phyloP scores from a whole-genome alignment of 106 monocot species.

The Allium cepa region DNA sequence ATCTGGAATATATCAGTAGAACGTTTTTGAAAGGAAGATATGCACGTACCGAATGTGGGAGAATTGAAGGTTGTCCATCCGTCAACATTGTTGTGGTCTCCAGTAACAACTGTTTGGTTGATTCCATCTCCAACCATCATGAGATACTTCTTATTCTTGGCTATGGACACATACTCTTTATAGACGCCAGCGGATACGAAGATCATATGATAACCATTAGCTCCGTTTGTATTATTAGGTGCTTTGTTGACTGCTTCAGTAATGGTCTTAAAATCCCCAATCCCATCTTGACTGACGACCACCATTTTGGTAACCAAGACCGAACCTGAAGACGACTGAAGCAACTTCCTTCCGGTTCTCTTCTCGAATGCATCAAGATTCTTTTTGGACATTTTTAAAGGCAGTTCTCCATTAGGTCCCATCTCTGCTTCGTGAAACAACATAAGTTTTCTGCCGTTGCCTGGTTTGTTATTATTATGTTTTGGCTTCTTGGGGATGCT shows the following conservation, averaged over 20 bases:
- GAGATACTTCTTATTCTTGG: too few species aligned
- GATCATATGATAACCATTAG: too few species aligned
- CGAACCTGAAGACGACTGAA: conserved; percentile 14
- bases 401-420: conserved; percentile 1
- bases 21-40: neutral
- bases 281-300: conserved; percentile 35
- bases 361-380: conserved; percentile 25
- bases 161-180: too few species aligned
- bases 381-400: conserved; percentile 16
- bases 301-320: conserved; percentile 25
- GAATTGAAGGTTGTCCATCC: conserved; percentile 41
- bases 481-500: neutral
- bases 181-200: too few species aligned
- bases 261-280: conserved; percentile 42
- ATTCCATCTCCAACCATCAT: conserved; percentile 68
- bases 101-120: conserved; percentile 52
- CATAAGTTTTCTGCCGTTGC: conserved; percentile 14
- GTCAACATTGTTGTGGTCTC: conserved; percentile 9
- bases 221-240: conserved; percentile 2
- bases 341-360: conserved; percentile 25
- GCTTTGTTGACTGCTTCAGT: conserved; percentile 33
- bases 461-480: too few species aligned
- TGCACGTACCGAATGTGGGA: conserved; percentile 32
- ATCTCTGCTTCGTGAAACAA: conserved; percentile 28
- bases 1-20: neutral